Base-by-base conservation (phyloP, 148 eudicot genomes). In the Chenopodium album region DNA sequence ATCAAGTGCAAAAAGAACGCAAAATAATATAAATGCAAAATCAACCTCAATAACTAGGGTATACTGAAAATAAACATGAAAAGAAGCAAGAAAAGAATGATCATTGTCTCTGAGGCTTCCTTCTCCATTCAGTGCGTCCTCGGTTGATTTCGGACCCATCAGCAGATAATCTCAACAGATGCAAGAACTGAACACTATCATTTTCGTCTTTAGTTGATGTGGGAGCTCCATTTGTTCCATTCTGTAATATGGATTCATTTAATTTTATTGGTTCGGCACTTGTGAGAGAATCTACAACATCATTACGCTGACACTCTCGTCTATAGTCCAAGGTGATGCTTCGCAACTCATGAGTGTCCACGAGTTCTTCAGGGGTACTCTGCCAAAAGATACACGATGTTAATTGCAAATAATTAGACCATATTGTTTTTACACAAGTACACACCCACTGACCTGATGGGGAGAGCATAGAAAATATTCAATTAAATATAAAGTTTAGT, bases 81-180 rank as follows among this genome's bases (percentile, higher is more conserved):
- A 7, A 50, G 22, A 34, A 54, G 64, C 31, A 41, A 16, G 22
- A 72, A 37, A 22, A 37, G 6, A 47, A 47, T 41, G 23, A 4
- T 60, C 32, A 77, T 82, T 75, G 82, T 86, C 89, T 91, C 71
- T 76, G 78, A 32, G 88, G 84, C 83, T 93, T 95, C 87, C 86
- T 91, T 80, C 93, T 90, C 98, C 98, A 95, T 83, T 88, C 95
- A 16, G 98, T 92, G 52, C 94, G 93, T 4, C 93, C 94, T 71
- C 95, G 87, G 80, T 90, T 93, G 63, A 93, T 91, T 83, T 93
- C 99, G 46, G 87, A 89, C 48, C 92, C 94, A 63, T 88, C 88
- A 23, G 81, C 52, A 0, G 94, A 87, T 85, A 94, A 87, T 88
- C 98, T 90, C 89, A 95, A 41, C 23, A 93, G 80, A 89, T 95